phyloP scores from a whole-genome alignment of 805 yeast genomes.

The Saccharomycopsis fibuligera region DNA sequence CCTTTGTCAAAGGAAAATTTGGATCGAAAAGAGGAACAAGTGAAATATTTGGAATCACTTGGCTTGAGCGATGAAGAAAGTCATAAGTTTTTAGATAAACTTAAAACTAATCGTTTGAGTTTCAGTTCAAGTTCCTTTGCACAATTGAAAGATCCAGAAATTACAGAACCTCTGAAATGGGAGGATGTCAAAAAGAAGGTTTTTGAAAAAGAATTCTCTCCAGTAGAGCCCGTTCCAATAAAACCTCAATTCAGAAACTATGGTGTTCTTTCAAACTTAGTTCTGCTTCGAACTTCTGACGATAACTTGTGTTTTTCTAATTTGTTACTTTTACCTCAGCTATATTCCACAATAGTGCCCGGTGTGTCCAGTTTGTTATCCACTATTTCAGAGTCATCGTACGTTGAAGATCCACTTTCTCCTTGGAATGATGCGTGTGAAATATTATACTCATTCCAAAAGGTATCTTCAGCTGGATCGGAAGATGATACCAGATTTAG shows the following conservation, averaged over 20 bases:
- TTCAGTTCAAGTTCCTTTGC: no score
- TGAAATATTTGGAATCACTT: conserved; percentile 3
- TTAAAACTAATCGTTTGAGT: background rate
- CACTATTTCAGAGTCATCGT: conserved; percentile 23
- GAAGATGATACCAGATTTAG: conserved; percentile 32
- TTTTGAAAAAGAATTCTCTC: conserved; percentile 8
- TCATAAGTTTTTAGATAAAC: background rate
- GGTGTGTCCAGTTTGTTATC: conserved; percentile 35
- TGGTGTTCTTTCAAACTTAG: conserved; percentile 36
- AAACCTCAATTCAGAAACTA: conserved; percentile 34
- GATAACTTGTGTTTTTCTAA: conserved; percentile 32
- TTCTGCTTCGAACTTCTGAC: conserved; percentile 33
- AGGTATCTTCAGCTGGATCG: conserved; percentile 24
- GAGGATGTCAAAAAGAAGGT: conserved; percentile 16
- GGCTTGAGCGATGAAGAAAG: conserved; percentile 8
- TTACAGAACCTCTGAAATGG: no score
- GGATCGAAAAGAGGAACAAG: background rate
- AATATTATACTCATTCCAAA: conserved; percentile 31
- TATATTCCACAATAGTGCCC: conserved; percentile 34
- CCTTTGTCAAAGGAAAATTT: conserved; percentile 24
- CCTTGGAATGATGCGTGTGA: conserved; percentile 26
- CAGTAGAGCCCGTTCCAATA: conserved; percentile 27
- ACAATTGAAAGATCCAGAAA: conserved; percentile 27
- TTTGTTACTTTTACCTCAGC: conserved; percentile 37
- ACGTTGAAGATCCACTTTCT: background rate